These are phyloP conservation scores for Barnettozyma wickerhamii DNA, from an alignment of 805 yeast species.

Conservation along the genomic window DNA sequence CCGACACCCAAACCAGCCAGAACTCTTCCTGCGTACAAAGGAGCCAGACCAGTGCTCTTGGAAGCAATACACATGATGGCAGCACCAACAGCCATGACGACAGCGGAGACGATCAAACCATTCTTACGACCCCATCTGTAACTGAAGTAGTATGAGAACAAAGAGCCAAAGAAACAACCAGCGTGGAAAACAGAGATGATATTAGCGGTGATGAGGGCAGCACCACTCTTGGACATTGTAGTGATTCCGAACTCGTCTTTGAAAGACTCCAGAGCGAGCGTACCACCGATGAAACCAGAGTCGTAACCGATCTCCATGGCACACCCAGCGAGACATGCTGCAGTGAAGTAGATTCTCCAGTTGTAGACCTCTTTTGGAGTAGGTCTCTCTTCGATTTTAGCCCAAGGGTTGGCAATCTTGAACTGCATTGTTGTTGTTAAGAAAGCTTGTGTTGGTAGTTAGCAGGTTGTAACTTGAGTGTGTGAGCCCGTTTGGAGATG, in stretches of 20 bases:
- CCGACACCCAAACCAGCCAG: constrained; percentile 48
- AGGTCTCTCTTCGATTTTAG: constrained; percentile 16
- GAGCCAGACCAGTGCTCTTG: constrained; percentile 33
- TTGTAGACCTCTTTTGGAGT: constrained; percentile 44
- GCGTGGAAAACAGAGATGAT: constrained; percentile 48
- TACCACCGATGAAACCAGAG: constrained; percentile 53
- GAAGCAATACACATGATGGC: constrained; percentile 33
- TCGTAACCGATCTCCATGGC: constrained; percentile 53
- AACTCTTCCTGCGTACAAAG: constrained; percentile 50
- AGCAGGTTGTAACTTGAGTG: too few relatives aligned
- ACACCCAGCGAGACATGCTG: constrained; percentile 42
- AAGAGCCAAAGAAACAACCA: constrained; percentile 47
- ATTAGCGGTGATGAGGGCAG: constrained; percentile 32
- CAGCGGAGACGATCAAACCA: constrained; percentile 37
- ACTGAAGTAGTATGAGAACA: constrained; percentile 39
- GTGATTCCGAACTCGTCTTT: constrained; percentile 40
- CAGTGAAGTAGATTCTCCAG: constrained; percentile 38
- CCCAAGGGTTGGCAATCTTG: neutral
- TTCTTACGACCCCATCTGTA: constrained; percentile 36
- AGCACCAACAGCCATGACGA: constrained; percentile 39
- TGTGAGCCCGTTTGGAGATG: too few relatives aligned
- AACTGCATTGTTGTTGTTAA: neutral
- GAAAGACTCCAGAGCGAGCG: constrained; percentile 43
- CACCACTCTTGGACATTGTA: constrained; percentile 24
- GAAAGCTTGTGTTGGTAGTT: too few relatives aligned